phyloP scores from a whole-genome alignment of 2,329 filamentous ascomycete species.

The Colletotrichum zoysiae region DNA sequence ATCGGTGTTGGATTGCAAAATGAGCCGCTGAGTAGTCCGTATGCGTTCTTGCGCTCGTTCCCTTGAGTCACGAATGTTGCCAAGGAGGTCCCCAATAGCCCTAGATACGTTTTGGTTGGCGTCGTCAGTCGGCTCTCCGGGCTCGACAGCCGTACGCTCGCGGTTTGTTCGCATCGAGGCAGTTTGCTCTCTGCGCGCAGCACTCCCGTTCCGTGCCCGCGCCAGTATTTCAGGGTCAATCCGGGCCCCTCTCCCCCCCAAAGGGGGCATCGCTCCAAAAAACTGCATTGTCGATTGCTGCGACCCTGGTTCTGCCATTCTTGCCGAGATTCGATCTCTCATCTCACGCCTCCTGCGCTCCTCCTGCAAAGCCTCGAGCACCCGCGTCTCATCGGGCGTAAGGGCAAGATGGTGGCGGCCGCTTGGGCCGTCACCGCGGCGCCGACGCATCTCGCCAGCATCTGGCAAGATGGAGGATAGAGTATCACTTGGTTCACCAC shows the following conservation, averaged over 20 bases:
- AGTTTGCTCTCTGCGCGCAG: conserved; percentile 41
- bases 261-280: conserved; percentile 13
- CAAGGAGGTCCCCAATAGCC: conserved; percentile 56
- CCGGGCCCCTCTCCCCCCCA: conserved; percentile 23
- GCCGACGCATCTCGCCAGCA: conserved; percentile 43
- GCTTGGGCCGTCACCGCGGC: conserved; percentile 26
- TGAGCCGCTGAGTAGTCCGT: conserved; percentile 51
- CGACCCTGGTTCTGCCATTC: conserved; percentile 37
- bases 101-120: conserved; percentile 51
- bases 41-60: conserved; percentile 51
- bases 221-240: conserved; percentile 44
- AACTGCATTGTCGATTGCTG: conserved; percentile 24
- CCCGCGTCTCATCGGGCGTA: conserved; percentile 66
- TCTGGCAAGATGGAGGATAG: conserved; percentile 41
- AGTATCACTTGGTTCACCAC: conserved; percentile 59
- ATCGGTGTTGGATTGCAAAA: conserved; percentile 40
- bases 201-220: conserved; percentile 51
- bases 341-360: conserved; percentile 65
- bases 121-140: conserved; percentile 14
- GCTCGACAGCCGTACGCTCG: conserved; percentile 18
- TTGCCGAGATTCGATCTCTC: conserved; percentile 39
- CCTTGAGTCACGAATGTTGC: conserved; percentile 54
- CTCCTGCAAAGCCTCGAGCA: conserved; percentile 68
- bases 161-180: conserved; percentile 9
- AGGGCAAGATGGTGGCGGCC: conserved; percentile 57